Percentiles rank a stretch among this genome's conserved stretches.
phyloP scores from a whole-genome alignment of 2,329 filamentous ascomycete genomes.

The Calonectria montana region DNA sequence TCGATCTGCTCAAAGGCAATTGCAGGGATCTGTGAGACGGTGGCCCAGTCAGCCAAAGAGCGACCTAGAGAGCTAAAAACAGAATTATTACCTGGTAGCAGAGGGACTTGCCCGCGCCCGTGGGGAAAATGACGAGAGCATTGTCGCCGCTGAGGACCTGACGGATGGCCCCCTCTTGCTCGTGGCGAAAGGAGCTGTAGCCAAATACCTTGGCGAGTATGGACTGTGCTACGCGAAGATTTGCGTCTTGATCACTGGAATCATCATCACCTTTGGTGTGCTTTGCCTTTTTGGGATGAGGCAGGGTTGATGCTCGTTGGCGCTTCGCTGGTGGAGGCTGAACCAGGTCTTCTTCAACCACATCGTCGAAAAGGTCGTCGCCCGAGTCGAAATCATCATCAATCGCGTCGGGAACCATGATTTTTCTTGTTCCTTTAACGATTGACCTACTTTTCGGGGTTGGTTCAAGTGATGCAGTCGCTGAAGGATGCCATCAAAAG shows the following conservation, averaged over 20 bases:
- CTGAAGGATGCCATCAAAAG: not conserved
- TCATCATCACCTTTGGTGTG: not conserved
- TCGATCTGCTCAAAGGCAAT: constrained; percentile 60
- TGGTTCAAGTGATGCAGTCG: not conserved
- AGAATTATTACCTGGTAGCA: constrained; percentile 56
- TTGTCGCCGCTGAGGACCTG: constrained; percentile 53
- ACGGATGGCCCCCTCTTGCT: constrained; percentile 56
- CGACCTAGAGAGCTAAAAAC: not conserved
- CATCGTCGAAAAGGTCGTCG: not conserved
- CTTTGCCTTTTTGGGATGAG: not conserved
- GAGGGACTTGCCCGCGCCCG: constrained; percentile 61
- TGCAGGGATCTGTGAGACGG: constrained; percentile 53
- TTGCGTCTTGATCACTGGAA: not conserved
- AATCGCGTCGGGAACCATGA: not conserved
- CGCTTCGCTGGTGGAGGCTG: not conserved
- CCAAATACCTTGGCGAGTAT: constrained; percentile 55
- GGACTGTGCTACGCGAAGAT: constrained; percentile 27
- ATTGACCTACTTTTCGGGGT: not conserved
- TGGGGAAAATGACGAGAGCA: constrained; percentile 58
- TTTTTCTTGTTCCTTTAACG: not conserved
- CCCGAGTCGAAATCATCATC: not conserved
- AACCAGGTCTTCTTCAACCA: not conserved
- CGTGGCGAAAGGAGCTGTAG: constrained; percentile 54
- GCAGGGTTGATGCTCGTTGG: not conserved
- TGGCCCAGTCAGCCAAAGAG: not conserved